Evolutionary conservation across 2,329 filamentous ascomycete genomes (phyloP), one percentile per base, ranked within the genome.

Genomic region (Cephalotrichum gorgonifer): DNA sequence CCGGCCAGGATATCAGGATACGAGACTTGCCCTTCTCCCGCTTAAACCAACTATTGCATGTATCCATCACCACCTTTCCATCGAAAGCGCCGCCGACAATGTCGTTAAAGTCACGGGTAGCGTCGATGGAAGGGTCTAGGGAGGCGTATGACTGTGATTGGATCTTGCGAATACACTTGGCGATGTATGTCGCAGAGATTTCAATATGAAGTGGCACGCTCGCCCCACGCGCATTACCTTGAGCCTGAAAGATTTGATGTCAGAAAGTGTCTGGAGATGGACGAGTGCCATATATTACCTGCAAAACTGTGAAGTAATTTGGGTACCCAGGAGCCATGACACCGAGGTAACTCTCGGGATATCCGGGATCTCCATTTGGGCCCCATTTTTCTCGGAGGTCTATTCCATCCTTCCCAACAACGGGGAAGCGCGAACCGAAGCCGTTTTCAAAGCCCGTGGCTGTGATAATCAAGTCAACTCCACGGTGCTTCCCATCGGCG

Each of bases 1-100:
- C 50, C 3, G 44, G 50, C 50, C 50, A 51, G 25, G 43, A 8
- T 4, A 42, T n/a, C n/a, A 48, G 6, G 6, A 51, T 27, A 17
- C 50, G 39, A n/a, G 46, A 17, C 39, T 27, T 17, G 15, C 43
- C 39, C 28, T 14, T 15, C 6, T 26, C 41, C 41, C 42, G 38
- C 45, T 48, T 48, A 35, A 31, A 51, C 50, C 50, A 51, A 12
- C 28, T 35, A 9, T 30, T 27, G 31, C 50, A 38, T 8, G n/a
- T 17, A 14, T 38, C 33, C 12, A 20, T 7, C 4, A 17, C n/a
- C 12, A 38, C 33, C n/a, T 14, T 38, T 7, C 33, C 30, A 4
- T 14, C 12, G 30, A 33, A 14, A 11, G 12, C 12, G 4, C 30
- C 30, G 12, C 12, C 30, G 30, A 14, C 12, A 15, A 11, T 11